Percentiles rank a stretch among this genome's conserved stretches.
phyloP scores from a whole-genome alignment of 2,329 filamentous ascomycete species.

The Ophiosphaerella korrae region DNA sequence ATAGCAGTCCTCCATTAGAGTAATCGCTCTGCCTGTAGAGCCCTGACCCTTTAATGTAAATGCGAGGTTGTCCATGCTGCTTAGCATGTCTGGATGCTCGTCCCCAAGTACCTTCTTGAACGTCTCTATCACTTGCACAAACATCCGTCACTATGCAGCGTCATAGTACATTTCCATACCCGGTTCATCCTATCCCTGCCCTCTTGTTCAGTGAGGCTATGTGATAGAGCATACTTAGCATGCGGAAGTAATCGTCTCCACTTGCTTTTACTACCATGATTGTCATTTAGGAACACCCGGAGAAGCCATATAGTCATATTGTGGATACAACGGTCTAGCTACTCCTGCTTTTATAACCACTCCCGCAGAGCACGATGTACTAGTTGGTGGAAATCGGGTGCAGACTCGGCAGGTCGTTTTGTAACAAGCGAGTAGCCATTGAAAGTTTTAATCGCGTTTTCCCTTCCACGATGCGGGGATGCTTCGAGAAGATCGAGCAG shows the following conservation, averaged over 20 bases:
- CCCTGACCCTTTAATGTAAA: not conserved
- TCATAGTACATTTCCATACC: conserved; percentile 14
- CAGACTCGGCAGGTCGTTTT: conserved; percentile 9
- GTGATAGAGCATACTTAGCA: conserved; percentile 18
- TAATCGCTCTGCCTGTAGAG: no score
- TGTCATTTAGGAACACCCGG: conserved; percentile 19
- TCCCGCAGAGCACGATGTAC: conserved; percentile 15
- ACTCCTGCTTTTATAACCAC: conserved; percentile 8
- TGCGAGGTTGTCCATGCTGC: conserved; percentile 7
- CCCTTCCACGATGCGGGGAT: conserved; percentile 9
- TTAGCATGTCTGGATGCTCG: conserved; percentile 12
- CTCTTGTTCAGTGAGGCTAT: conserved; percentile 6
- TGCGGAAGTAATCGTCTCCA: conserved; percentile 26
- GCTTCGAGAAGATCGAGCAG: conserved; percentile 20
- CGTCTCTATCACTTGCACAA: conserved; percentile 17
- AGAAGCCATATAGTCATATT: conserved; percentile 12
- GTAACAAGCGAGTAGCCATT: conserved; percentile 15
- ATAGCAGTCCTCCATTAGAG: no score
- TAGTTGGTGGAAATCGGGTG: conserved; percentile 17
- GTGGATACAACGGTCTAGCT: conserved; percentile 8
- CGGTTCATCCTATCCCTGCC: conserved; percentile 7
- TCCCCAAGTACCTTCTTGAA: conserved; percentile 3
- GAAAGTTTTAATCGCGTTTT: conserved; percentile 19
- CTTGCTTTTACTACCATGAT: conserved; percentile 23
- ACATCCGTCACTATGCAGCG: conserved; percentile 15